Base-by-base conservation (phyloP, 441 rosid species). In the Erodium chrysanthum region DNA sequence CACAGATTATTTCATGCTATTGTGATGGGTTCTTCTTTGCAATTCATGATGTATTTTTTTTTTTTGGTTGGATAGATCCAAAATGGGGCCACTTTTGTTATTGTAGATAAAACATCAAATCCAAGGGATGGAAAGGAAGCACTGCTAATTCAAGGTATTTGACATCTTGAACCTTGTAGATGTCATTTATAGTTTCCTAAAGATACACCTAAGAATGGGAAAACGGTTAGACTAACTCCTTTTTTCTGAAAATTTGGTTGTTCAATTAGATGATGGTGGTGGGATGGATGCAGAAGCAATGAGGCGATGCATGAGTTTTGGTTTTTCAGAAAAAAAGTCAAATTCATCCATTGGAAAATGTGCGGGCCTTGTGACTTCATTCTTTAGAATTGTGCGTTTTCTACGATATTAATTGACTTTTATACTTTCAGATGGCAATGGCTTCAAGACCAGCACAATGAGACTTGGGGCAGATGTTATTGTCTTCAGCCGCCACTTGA, bases 391-490 rank as follows among this genome's bases (percentile, higher is more conserved):
- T 21, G 25, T 70, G 37, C 50, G 37, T 64, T 77, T 72, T 37
- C 58, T 74, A 59, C n/a, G 7, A 37, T 69, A 66, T 70, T 61
- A 22, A 66, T 68, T 68, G 65, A 67, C 50, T 73, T 77, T 31
- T 82, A 74, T 62, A 67, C 67, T 79, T 84, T 64, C 84, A 94
- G 99, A 94, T 85, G 99, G 97, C 40, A 94, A 94, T 80, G 97
- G 98, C 74, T 94, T 91, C 84, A 94, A 94, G 87, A 94, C 98
- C 18, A 88, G 99, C 84, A 82, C 97, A 67, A 91, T 91, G 97
- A 85, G 99, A 78, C 96, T 94, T 69, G 97, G 99, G 68, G 96
- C 92, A 67, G 97, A 91, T 77, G 99, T 86, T 64, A 81, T 94
- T 42, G 96, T 94, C 72, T 91, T 94, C 85, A 94, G 92, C 76